A percentile compares a stretch with the other conserved stretches of the same genome.
Evolutionary conservation across 805 yeast genomes (phyloP).

Genomic region (Ogataea ganodermae): DNA sequence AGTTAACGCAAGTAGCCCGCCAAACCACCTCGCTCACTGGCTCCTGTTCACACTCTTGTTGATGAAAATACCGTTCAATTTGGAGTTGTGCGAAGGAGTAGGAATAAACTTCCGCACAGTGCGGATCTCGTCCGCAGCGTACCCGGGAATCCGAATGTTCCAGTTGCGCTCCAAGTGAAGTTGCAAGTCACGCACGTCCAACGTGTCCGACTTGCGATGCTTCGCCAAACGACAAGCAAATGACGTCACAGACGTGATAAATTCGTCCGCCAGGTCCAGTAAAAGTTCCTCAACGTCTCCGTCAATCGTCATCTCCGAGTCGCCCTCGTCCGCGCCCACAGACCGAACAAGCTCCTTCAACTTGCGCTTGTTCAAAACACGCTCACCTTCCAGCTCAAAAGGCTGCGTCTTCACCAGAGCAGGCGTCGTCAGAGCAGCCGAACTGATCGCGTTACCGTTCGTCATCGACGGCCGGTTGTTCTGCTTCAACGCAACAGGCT

Average conservation of each 20-base stretch:
- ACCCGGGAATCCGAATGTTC: conserved; percentile 95
- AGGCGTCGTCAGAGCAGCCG: conserved; percentile 75
- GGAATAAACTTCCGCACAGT: conserved; percentile 74
- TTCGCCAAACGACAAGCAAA: conserved; percentile 96
- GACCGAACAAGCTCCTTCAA: conserved; percentile 82
- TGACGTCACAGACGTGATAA: conserved; percentile 84
- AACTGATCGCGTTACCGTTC: conserved; percentile 77
- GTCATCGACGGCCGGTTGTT: conserved; percentile 79
- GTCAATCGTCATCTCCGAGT: conserved; percentile 85
- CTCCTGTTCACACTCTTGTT: conserved; percentile 61
- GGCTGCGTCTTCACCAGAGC: conserved; percentile 74
- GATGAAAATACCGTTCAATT: conserved; percentile 66
- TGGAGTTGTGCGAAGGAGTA: conserved; percentile 60
- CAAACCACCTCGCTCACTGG: conserved; percentile 21
- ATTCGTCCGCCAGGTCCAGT: conserved; percentile 93
- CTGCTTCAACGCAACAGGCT: conserved; percentile 59
- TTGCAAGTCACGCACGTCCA: conserved; percentile 89
- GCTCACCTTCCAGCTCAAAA: conserved; percentile 76
- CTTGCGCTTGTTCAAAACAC: conserved; percentile 88
- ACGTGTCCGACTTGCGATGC: conserved; percentile 83
- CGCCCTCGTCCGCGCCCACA: conserved; percentile 85
- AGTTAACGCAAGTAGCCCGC: no score
- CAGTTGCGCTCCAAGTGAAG: conserved; percentile 89
- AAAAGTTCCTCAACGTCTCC: conserved; percentile 94
- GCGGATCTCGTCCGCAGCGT: conserved; percentile 86